Percentiles rank a stretch among this genome's conserved stretches.
phyloP scores from a whole-genome alignment of 2,329 filamentous ascomycete genomes.

The Curvularia sp. region DNA sequence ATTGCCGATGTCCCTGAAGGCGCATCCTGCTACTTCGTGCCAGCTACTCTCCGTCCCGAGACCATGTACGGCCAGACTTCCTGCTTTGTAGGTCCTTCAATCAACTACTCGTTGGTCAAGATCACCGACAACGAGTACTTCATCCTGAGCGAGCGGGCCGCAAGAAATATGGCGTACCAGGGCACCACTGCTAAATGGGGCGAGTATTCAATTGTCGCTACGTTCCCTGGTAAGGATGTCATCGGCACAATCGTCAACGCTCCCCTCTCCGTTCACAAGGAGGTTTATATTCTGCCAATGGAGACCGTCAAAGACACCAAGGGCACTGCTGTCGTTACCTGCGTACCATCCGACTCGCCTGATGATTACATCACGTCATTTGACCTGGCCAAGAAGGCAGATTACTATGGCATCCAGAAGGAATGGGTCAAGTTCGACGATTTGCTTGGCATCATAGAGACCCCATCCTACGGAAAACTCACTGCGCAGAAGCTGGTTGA shows the following conservation, averaged over 20 bases:
- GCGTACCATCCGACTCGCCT: constrained; percentile 91
- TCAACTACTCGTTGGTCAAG: constrained; percentile 89
- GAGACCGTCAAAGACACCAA: constrained; percentile 90
- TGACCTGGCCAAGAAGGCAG: constrained; percentile 92
- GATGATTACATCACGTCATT: constrained; percentile 91
- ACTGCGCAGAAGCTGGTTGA: constrained; percentile 85
- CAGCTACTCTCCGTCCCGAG: constrained; percentile 91
- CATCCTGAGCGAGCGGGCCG: constrained; percentile 80
- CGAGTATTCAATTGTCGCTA: constrained; percentile 74
- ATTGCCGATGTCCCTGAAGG: constrained; percentile 79
- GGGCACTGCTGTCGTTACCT: constrained; percentile 96
- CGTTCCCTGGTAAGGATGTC: constrained; percentile 78
- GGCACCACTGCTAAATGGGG: constrained; percentile 81
- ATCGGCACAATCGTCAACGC: constrained; percentile 90
- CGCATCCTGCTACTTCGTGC: constrained; percentile 85
- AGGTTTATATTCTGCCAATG: constrained; percentile 93
- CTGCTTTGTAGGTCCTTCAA: constrained; percentile 91
- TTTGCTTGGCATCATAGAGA: constrained; percentile 77
- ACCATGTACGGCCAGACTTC: constrained; percentile 99
- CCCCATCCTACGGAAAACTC: constrained; percentile 84
- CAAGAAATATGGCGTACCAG: constrained; percentile 97
- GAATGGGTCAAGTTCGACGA: constrained; percentile 89
- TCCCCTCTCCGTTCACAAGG: constrained; percentile 80
- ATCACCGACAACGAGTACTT: constrained; percentile 73
- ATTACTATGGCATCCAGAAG: constrained; percentile 92